Evolutionary conservation across 345 rosid genomes (phyloP), one percentile per base, ranked within the genome.

Genomic region (Punica granatum): DNA sequence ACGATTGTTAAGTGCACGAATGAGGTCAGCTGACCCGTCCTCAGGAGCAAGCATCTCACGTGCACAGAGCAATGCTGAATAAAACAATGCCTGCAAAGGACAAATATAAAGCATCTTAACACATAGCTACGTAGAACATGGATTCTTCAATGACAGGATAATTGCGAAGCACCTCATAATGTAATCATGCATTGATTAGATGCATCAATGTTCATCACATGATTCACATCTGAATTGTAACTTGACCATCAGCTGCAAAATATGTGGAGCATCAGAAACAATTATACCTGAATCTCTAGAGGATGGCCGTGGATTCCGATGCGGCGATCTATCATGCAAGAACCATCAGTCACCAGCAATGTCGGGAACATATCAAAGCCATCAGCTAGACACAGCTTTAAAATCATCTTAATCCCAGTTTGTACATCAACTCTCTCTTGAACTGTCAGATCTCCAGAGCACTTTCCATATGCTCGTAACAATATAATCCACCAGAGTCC

Each of bases 261-360:
- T 4, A 37, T 37, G 41, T 37, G 5, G 41, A 37, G 41, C 41
- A 37, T 37, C 41, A 37, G 11, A 11, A 37, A 11, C 41, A 37
- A 37, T 30, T 31, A 73, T 64, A 92, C 98, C 90, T 92, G 98
- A 61, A 92, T 92, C 78, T 92, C 97, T 69, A 92, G 67, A 74
- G 98, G 97, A 71, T 92, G 97, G 61, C 98, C 98, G 77, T 92
- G 97, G 78, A 92, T 92, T 71, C 97, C 98, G 97, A 92, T 92
- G 39, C 96, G 90, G 46, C 98, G 97, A 72, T 92, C 98, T 75
- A 92, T 90, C 98, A 92, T 92, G 83, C 98, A 92, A 53, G 98
- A 90, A 25, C 97, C 98, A 85, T 92, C 98, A 4, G 98, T 92
- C 58, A 90, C 98, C 82, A 92, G 73, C 67, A 92, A 64, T 71